Conservation (phyloP, 352 stramenopile species). For the Phytophthora pisi region DNA sequence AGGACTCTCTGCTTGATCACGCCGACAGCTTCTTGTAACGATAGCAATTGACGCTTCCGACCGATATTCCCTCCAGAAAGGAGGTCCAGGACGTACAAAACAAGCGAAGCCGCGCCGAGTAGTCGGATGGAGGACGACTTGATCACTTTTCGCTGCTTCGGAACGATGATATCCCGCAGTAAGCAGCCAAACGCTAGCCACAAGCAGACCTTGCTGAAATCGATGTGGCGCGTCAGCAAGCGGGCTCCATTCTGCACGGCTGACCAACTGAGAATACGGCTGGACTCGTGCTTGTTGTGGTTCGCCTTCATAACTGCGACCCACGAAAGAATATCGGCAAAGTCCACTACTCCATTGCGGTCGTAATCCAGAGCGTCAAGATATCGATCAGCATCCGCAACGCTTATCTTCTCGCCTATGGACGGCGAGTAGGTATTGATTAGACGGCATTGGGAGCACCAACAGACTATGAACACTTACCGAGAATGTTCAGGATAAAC, state of each 20-base stretch:
- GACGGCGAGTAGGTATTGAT: background rate
- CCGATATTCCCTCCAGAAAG: conserved; percentile 16
- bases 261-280: conserved; percentile 22
- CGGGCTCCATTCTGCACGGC: conserved; percentile 23
- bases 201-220: conserved; percentile 34
- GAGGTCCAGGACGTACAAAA: conserved; percentile 36
- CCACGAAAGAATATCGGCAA: conserved; percentile 81
- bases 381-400: conserved; percentile 58
- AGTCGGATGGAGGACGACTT: conserved; percentile 39
- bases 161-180: conserved; percentile 41
- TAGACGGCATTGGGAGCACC: background rate
- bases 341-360: conserved; percentile 73
- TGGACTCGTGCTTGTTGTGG: conserved; percentile 39
- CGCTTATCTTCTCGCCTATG: conserved; percentile 66
- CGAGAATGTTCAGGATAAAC: conserved; percentile 81
- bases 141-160: conserved; percentile 41
- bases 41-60: conserved; percentile 10
- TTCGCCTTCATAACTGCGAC: conserved; percentile 74
- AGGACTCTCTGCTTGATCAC: conserved; percentile 11
- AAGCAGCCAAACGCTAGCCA: conserved; percentile 42
- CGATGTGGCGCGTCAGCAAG: conserved; percentile 9
- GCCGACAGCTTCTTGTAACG: conserved; percentile 3
- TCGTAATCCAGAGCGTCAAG: conserved; percentile 79
- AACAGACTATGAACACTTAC: conserved; percentile 29
- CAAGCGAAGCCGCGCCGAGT: conserved; percentile 27